Conservation (phyloP, 345 rosid species). For the Aethionema arabicum region DNA sequence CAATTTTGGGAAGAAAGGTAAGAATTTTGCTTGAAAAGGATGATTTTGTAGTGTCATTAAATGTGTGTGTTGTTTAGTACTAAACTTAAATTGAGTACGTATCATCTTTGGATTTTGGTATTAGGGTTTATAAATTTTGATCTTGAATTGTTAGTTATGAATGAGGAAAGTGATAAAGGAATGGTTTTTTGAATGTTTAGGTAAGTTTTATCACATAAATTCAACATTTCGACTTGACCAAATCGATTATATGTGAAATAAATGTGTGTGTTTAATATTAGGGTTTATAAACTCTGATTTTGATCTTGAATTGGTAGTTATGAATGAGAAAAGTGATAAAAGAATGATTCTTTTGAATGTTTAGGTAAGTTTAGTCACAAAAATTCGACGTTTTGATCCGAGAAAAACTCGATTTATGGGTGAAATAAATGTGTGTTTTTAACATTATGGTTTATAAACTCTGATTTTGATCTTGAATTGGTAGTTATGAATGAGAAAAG, state of each 20-base stretch:
- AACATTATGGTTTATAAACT: not conserved
- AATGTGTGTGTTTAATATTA: conserved; percentile 20
- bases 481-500: not conserved
- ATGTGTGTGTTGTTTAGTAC: too few species aligned
- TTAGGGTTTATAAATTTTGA: not conserved
- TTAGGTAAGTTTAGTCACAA: not conserved
- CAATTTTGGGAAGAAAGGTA: not conserved
- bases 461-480: conserved; percentile 14
- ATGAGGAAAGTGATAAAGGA: conserved; percentile 2
- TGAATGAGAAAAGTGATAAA: not conserved
- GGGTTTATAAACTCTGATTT: not conserved
- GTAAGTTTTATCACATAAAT: not conserved
- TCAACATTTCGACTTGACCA: not conserved
- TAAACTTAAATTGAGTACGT: too few species aligned
- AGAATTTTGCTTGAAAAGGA: not conserved
- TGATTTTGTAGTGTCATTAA: too few species aligned
- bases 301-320: conserved; percentile 13
- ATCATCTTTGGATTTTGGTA: too few species aligned
- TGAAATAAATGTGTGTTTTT: conserved; percentile 26
- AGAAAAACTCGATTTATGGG: not conserved
- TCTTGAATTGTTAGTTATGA: conserved; percentile 13
- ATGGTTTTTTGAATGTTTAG: conserved; percentile 9
- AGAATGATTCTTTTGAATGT: not conserved
- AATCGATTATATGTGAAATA: conserved; percentile 11
- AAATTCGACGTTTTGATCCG: not conserved